Evolutionary conservation across 2,329 filamentous ascomycete species (phyloP), one percentile per base, ranked within the genome.

Genomic region (Colletotrichum euphorbiae): DNA sequence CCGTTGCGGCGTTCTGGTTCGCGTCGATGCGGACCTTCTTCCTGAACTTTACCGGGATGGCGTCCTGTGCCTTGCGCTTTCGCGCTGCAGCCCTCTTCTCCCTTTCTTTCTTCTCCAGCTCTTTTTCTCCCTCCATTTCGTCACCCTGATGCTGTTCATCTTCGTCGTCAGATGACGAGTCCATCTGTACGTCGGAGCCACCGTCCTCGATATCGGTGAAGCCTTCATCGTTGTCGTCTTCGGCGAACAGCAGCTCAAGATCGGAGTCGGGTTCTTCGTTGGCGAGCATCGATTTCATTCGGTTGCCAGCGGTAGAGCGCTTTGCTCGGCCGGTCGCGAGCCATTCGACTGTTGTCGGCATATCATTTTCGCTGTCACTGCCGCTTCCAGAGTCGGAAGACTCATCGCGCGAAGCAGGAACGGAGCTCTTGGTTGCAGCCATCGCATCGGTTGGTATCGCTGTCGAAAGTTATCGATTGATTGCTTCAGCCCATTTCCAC

Each of bases 81-180:
- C 93, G 82, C 57, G 84, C 93, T 3, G 86, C 88, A 66, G 85
- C 79, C 73, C 84, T 87, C 73, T 91, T 91, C 67, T 87, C 89
- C 72, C 89, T 90, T 66, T 91, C 93, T 73, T 91, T 88, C 71
- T 88, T 90, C 79, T 96, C 90, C 62, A 99, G 79, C 79, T 97
- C 93, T 74, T 90, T 91, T 80, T 99, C 96, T 38, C 96, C 96
- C 64, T 93, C 92, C 4, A 96, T 78, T 46, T 97, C 93, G 72
- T 96, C 86, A 62, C 79, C 80, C 42, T 81, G 79, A 67, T 91
- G 84, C 58, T 89, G 89, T 66, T 93, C 91, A 69, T 97, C 93
- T 55, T 96, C 93, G 52, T 94, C 91, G 71, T 93, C 92, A 0
- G 90, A 93, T 0, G 93, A 97, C 13, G 92, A 94, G 74, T 97